Evolutionary conservation across 495 filamentous ascomycete species (phyloP), one percentile per base, ranked within the genome.

Genomic region (Tuber magnatum): DNA sequence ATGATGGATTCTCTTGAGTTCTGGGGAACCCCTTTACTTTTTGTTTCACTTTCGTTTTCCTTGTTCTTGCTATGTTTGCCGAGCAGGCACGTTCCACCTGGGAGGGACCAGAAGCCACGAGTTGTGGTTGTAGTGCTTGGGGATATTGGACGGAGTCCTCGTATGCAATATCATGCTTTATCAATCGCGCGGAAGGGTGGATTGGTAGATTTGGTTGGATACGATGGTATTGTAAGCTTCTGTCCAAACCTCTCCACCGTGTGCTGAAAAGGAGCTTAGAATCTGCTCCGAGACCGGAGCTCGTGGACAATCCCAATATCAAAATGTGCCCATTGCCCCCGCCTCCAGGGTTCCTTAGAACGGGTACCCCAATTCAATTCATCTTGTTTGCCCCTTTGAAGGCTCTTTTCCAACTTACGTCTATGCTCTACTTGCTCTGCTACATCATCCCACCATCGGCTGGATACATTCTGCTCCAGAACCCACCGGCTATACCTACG

Each of bases 91-190:
- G 68, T 73, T 44, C 76, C 74, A 28, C 68, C 76, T 1, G 14
- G 14, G 28, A 74, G 73, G 14, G 73, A 71, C 43, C 74, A 78
- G 69, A 79, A 81, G 42, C 41, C 72, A 24, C 74, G 79, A 16
- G 75, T 82, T 51, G 81, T 77, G 81, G 88, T 99, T 46, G 87
- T 98, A n/a, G 95, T 99, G 61, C 88, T 99, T n/a, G 95, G 95
- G 22, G 95, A 99, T 81, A 95, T 99, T 84, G 95, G 95, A 39
- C 89, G 94, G 46, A 97, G 93, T 83, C 95, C 95, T 39, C 92
- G 95, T 75, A 99, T 99, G 95, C 95, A 97, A 83, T 97, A 99
- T 82, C 95, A 99, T 88, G 93, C 94, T 35, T 83, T 97, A 76
- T 97, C 94, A 82, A 90, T 98, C 82, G 94, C 94, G 38, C 92